Percentiles rank a stretch among this genome's conserved stretches.
Evolutionary conservation across 2,329 filamentous ascomycete species (phyloP).

Genomic region (Trichoderma semiorbis): DNA sequence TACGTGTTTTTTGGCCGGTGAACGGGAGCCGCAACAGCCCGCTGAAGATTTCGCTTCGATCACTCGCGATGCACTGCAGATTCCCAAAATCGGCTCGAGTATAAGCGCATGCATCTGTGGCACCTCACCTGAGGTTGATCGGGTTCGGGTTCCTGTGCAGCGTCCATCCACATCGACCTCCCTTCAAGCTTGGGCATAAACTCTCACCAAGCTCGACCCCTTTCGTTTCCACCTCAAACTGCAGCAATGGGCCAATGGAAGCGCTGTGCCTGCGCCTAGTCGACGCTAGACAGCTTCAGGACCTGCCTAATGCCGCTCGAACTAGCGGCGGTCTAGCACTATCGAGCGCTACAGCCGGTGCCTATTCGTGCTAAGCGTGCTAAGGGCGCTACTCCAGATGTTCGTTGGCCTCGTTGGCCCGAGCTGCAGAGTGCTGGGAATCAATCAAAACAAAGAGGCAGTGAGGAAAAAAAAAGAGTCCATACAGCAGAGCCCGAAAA

Average conservation of each 20-base stretch:
- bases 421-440: neutral
- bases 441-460: neutral
- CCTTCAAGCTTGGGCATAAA: neutral
- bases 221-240: neutral
- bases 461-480: neutral
- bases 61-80: slow-evolving; percentile 1
- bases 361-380: neutral
- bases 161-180: neutral
- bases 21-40: neutral
- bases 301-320: slow-evolving; percentile 1
- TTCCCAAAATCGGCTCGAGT: neutral
- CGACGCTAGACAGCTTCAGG: neutral
- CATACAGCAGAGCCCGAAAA: neutral
- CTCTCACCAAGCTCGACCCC: neutral
- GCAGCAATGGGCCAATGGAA: neutral
- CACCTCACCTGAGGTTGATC: neutral
- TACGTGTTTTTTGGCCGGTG: neutral
- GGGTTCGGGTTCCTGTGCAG: neutral
- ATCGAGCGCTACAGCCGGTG: neutral
- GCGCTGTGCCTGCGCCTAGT: slow-evolving; percentile 8
- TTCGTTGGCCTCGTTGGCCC: neutral
- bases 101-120: neutral
- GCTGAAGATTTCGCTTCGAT: neutral
- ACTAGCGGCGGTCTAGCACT: neutral
- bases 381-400: neutral